Percentiles rank a stretch among this genome's conserved stretches.
Conservation (phyloP, 306 rosid species). For the Medicago lupulina region DNA sequence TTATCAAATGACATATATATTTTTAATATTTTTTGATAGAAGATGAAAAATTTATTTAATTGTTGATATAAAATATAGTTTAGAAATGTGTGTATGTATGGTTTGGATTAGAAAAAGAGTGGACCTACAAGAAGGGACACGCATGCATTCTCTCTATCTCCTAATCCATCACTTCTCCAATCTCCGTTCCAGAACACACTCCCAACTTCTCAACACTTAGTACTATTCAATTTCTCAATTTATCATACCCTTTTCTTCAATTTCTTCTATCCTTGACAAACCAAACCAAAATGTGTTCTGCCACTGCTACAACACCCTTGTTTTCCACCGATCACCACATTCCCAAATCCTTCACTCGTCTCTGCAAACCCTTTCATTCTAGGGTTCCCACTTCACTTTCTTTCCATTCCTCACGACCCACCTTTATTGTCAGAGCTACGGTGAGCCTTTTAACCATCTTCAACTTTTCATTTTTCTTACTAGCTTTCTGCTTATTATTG, state of each 20-base stretch:
- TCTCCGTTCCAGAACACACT: constrained; percentile 17
- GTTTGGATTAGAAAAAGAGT: too few relatives aligned
- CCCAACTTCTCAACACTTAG: not conserved
- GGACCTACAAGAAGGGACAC: too few relatives aligned
- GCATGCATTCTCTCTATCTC: too few relatives aligned
- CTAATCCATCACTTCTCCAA: too few relatives aligned
- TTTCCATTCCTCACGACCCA: constrained; percentile 48
- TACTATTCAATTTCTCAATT: not conserved
- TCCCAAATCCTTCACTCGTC: constrained; percentile 72
- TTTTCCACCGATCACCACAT: constrained; percentile 50
- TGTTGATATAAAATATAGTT: too few relatives aligned
- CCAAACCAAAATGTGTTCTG: constrained; percentile 45
- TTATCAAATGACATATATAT: too few relatives aligned
- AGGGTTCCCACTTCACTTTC: constrained; percentile 55
- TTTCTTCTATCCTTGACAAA: not conserved
- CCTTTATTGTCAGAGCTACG: constrained; percentile 73
- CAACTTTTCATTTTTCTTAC: constrained; percentile 29
- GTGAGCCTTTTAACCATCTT: constrained; percentile 42
- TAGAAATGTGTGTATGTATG: too few relatives aligned
- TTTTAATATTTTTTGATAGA: too few relatives aligned
- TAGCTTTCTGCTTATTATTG: constrained; percentile 10
- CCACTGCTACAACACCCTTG: constrained; percentile 68
- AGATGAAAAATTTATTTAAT: too few relatives aligned
- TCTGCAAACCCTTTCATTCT: constrained; percentile 65
- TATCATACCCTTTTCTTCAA: not conserved